phyloP scores from a whole-genome alignment of 441 rosid species.

The Pelargonium myrrhifolium region DNA sequence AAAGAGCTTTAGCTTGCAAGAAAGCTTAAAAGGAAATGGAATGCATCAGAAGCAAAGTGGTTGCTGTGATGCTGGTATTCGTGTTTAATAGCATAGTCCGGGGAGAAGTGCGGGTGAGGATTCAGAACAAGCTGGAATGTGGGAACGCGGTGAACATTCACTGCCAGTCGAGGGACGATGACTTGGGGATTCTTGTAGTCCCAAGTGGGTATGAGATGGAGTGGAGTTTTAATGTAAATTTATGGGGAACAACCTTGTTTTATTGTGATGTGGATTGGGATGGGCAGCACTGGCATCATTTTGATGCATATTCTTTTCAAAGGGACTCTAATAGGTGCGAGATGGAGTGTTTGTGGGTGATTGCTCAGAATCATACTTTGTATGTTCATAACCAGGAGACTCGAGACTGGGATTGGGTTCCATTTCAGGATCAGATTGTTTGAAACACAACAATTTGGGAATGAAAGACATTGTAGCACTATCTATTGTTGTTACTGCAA shows the following conservation, averaged over 20 bases:
- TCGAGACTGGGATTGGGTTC: not conserved
- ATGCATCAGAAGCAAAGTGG: not conserved
- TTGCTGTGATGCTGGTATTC: not conserved
- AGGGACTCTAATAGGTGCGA: not conserved
- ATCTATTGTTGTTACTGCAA: no score
- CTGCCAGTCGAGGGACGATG: not conserved
- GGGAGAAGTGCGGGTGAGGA: not conserved
- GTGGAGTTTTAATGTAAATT: not conserved
- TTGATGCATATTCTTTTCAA: not conserved
- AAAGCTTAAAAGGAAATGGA: not conserved
- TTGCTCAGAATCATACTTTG: not conserved
- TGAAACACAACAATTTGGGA: no score
- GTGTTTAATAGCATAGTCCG: not conserved
- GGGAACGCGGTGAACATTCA: not conserved
- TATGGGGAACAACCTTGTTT: not conserved
- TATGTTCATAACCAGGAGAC: not conserved
- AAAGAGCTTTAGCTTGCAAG: not conserved
- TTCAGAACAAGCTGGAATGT: not conserved
- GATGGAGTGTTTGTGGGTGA: not conserved
- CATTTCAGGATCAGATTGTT: not conserved
- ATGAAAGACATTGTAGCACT: no score
- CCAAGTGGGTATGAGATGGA: not conserved
- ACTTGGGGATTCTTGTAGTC: not conserved
- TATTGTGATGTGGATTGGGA: not conserved
- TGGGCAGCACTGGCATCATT: not conserved